These are phyloP conservation scores for Phytophthora multivora DNA, from an alignment of 352 stramenopile genomes.

Conservation along the genomic window DNA sequence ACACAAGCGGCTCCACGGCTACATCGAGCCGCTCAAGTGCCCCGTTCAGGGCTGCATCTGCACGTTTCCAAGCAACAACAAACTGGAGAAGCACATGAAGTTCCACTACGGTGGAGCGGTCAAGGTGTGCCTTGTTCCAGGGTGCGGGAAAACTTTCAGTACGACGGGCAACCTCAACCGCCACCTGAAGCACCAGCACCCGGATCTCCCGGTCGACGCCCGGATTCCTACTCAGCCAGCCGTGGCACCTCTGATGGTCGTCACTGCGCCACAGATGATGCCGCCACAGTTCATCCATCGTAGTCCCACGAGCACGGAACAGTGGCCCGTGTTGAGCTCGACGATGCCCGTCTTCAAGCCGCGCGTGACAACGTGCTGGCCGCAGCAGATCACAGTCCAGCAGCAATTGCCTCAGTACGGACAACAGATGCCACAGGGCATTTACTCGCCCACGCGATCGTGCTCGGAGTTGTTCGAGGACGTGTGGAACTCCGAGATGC, in stretches of 20 bases:
- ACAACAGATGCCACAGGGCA: conserved; percentile 13
- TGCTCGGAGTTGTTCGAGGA: conserved; percentile 42
- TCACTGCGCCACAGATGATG: conserved; percentile 17
- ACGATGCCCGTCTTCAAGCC: conserved; percentile 26
- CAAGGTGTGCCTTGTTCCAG: conserved; percentile 37
- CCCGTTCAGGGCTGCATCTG: conserved; percentile 28
- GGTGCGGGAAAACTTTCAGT: conserved; percentile 48
- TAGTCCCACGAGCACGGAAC: conserved; percentile 38
- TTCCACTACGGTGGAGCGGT: conserved; percentile 38
- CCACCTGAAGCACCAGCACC: conserved; percentile 46
- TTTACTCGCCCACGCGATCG: conserved; percentile 35
- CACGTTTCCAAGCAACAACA: conserved; percentile 35
- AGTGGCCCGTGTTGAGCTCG: conserved; percentile 21
- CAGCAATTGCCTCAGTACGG: conserved; percentile 24
- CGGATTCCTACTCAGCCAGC: conserved; percentile 4
- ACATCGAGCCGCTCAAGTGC: conserved; percentile 37
- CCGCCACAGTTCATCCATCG: conserved; percentile 24
- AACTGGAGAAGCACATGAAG: conserved; percentile 45
- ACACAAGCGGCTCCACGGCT: conserved; percentile 41
- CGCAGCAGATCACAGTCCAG: conserved; percentile 20
- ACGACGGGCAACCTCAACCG: conserved; percentile 51
- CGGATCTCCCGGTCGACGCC: conserved; percentile 8
- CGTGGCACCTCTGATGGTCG: not conserved
- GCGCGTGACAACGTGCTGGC: conserved; percentile 18
- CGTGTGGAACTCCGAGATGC: conserved; percentile 51